Conservation (phyloP, 805 yeast species). For the Yarrowia hollandica region DNA sequence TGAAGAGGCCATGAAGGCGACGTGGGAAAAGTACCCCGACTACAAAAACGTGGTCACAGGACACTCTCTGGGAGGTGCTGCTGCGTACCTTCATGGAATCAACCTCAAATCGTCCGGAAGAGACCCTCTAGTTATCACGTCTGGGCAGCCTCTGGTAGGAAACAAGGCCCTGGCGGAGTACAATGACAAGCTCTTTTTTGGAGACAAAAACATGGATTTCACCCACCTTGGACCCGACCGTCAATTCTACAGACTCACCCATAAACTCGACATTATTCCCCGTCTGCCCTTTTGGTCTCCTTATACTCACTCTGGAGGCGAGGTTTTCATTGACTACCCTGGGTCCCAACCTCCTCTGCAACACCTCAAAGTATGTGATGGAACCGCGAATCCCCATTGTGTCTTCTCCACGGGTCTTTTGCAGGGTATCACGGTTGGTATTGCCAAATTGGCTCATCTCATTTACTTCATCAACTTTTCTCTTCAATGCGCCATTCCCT, state of each 20-base stretch:
- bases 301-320: constrained; percentile 1
- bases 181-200: neutral
- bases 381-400: neutral
- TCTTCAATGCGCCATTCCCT: constrained; percentile 3
- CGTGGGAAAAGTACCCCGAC: neutral
- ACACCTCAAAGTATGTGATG: constrained; percentile 6
- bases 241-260: neutral
- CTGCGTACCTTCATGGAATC: neutral
- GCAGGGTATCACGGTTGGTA: neutral
- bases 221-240: neutral
- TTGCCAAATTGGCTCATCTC: neutral
- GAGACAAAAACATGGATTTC: constrained; percentile 9
- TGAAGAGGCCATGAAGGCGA: neutral
- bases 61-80: constrained; percentile 1
- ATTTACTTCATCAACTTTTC: constrained; percentile 5
- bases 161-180: constrained; percentile 9
- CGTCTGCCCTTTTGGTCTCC: neutral
- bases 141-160: neutral
- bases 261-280: neutral
- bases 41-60: neutral
- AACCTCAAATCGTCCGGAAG: neutral
- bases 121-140: constrained; percentile 1
- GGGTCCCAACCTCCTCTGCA: neutral
- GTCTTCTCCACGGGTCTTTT: neutral
- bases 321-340: neutral